Conservation (phyloP, 148 eudicot genomes). For the Rhododendron henanense region DNA sequence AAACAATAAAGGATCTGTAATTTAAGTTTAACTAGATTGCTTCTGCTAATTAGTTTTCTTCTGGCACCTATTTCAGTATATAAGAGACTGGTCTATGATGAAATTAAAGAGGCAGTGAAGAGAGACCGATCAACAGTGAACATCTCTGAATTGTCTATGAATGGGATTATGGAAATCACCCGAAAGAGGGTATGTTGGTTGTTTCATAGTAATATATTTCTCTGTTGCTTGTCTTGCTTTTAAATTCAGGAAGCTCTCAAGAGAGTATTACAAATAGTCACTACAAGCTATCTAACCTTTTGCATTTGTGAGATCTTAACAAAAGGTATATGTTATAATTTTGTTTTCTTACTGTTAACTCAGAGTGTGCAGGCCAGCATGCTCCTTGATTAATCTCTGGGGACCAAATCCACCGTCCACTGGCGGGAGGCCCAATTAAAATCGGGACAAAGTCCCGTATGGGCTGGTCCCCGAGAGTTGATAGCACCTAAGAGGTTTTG, state of each 20-base stretch:
- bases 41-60: slow-evolving; percentile 9
- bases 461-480: neutral
- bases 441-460: neutral
- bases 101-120: slow-evolving; percentile 82
- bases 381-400: neutral
- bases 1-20: neutral
- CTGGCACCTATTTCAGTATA: slow-evolving; percentile 45
- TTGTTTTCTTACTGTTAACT: neutral
- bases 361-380: neutral
- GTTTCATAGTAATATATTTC: neutral
- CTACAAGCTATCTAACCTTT: neutral
- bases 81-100: slow-evolving; percentile 86
- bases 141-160: slow-evolving; percentile 80
- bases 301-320: neutral
- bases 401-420: neutral
- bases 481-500: neutral
- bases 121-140: slow-evolving; percentile 82
- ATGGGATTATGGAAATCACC: slow-evolving; percentile 94
- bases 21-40: slow-evolving; percentile 2
- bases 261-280: neutral
- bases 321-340: neutral
- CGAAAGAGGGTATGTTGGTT: slow-evolving; percentile 72
- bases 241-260: neutral
- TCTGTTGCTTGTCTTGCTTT: neutral
- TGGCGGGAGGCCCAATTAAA: neutral